Conservation (phyloP, 371 early-diverging fungal genomes). For the Fennellomyces sp. region DNA sequence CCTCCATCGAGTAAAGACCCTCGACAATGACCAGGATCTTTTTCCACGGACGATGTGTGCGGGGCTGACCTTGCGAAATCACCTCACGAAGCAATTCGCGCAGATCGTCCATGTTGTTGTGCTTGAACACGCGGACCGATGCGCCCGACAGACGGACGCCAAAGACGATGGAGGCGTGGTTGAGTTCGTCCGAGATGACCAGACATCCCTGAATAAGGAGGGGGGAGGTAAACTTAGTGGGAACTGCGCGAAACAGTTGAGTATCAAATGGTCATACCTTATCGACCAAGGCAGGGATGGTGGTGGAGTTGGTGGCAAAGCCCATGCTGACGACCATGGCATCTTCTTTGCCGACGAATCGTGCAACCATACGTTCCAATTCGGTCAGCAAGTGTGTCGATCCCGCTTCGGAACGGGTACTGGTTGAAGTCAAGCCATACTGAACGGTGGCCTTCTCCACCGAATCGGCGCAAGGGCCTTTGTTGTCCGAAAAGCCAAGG, state of each 20-base stretch:
- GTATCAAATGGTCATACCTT: constrained; percentile 49
- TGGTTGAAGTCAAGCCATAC: constrained; percentile 70
- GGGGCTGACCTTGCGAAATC: constrained; percentile 98
- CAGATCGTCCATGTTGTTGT: constrained; percentile 87
- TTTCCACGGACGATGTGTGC: constrained; percentile 99
- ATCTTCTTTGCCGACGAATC: constrained; percentile 94
- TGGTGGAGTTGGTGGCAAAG: constrained; percentile 99
- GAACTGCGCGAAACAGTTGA: not conserved
- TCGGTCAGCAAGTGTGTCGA: constrained; percentile 72
- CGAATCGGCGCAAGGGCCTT: constrained; percentile 92
- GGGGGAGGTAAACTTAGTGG: not conserved
- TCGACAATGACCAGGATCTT: constrained; percentile 99
- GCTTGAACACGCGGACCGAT: constrained; percentile 94
- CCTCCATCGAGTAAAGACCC: constrained; percentile 99
- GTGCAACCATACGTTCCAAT: constrained; percentile 93
- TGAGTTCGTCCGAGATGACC: constrained; percentile 97
- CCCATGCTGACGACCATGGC: constrained; percentile 98
- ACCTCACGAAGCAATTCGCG: constrained; percentile 88
- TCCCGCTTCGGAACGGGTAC: constrained; percentile 75
- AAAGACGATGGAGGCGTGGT: constrained; percentile 97
- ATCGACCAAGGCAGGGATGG: constrained; percentile 91
- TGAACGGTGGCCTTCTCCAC: constrained; percentile 75
- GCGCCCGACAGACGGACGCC: constrained; percentile 97
- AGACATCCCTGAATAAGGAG: constrained; percentile 66
- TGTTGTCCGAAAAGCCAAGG: constrained; percentile 95